phyloP scores from a whole-genome alignment of 164 flowering plant species.

The Kingdonia uniflora region DNA sequence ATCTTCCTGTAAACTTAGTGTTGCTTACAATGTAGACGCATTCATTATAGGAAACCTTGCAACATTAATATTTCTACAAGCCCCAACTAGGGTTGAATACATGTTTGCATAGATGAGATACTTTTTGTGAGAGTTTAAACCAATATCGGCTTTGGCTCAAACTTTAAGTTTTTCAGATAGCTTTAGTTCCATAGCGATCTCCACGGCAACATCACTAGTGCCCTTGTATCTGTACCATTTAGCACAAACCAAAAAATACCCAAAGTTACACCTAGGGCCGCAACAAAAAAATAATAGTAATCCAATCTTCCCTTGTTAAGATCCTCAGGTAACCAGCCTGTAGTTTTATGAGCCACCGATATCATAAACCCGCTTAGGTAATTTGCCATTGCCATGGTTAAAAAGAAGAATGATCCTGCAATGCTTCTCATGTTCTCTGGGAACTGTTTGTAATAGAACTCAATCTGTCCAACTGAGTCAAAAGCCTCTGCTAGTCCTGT shows the following conservation, averaged over 20 bases:
- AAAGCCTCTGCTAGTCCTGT: slow-evolving; percentile 53
- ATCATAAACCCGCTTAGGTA: slow-evolving; percentile 40
- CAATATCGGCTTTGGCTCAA: too few relatives aligned
- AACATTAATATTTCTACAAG: too few relatives aligned
- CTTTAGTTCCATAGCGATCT: slow-evolving; percentile 10
- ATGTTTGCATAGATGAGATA: too few relatives aligned
- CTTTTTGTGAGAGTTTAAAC: too few relatives aligned
- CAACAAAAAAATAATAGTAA: slow-evolving; percentile 31
- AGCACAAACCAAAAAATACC: slow-evolving; percentile 30
- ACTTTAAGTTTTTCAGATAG: slow-evolving; percentile 1
- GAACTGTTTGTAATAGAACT: slow-evolving; percentile 59
- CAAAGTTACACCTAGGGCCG: slow-evolving; percentile 27
- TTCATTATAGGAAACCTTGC: too few relatives aligned
- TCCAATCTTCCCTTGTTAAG: slow-evolving; percentile 43
- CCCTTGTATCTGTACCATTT: slow-evolving; percentile 42
- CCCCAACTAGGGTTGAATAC: too few relatives aligned
- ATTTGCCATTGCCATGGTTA: slow-evolving; percentile 31
- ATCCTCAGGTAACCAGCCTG: slow-evolving; percentile 45
- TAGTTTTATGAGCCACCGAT: slow-evolving; percentile 10
- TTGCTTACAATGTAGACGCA: too few relatives aligned
- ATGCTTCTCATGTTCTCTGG: slow-evolving; percentile 72
- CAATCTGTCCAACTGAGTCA: slow-evolving; percentile 29
- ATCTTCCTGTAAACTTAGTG: too few relatives aligned
- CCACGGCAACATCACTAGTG: slow-evolving; percentile 1
- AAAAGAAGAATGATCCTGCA: slow-evolving; percentile 32